Evolutionary conservation across 2,329 filamentous ascomycete species (phyloP).

Genomic region (Aureobasidium sp.): DNA sequence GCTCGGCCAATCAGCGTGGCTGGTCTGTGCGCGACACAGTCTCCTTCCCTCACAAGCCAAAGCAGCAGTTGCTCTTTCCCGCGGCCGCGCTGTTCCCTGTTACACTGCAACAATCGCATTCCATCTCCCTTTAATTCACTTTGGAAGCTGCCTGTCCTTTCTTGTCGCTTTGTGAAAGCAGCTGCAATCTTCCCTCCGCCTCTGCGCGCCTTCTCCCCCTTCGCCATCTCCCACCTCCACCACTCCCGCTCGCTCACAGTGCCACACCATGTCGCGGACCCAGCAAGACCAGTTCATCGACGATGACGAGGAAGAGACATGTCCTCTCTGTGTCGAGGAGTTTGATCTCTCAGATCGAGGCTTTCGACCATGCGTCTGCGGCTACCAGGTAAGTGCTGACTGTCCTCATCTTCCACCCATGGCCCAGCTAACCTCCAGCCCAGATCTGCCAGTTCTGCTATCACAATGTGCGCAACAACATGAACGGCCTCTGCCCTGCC

Average conservation of each 20-base stretch:
- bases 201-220: background rate
- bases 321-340: constrained; percentile 96
- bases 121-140: background rate
- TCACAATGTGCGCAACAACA: constrained; percentile 97
- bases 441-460: constrained; percentile 99
- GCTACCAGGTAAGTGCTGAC: constrained; percentile 71
- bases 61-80: constrained; percentile 14
- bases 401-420: background rate
- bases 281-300: constrained; percentile 49
- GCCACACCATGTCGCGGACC: constrained; percentile 40
- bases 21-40: background rate
- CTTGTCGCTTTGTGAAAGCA: background rate
- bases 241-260: constrained; percentile 21
- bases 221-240: constrained; percentile 10
- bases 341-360: constrained; percentile 97
- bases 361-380: constrained; percentile 93
- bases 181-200: background rate
- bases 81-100: constrained; percentile 13
- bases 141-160: constrained; percentile 12
- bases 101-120: constrained; percentile 9
- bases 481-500: constrained; percentile 96
- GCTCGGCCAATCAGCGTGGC: constrained; percentile 11
- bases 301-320: constrained; percentile 51
- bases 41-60: background rate
- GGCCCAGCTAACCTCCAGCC: background rate